phyloP scores from a whole-genome alignment of 2,329 filamentous ascomycete species.

The Cordyceps militaris region DNA sequence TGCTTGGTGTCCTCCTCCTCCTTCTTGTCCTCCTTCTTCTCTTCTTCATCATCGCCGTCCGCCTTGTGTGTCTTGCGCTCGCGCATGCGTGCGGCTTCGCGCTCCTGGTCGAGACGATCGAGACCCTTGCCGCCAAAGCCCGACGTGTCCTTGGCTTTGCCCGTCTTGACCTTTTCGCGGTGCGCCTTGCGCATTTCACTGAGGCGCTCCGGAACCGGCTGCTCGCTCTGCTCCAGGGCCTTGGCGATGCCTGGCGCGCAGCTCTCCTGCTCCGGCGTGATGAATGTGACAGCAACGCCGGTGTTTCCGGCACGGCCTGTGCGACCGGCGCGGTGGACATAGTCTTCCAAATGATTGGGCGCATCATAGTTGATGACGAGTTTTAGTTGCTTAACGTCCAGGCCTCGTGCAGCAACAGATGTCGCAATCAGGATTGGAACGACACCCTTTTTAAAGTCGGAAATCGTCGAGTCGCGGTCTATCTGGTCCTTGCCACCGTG shows the following conservation, averaged over 20 bases:
- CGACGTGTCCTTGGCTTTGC: constrained; percentile 80
- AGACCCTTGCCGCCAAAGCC: constrained; percentile 95
- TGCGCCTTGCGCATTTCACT: constrained; percentile 64
- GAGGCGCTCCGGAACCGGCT: constrained; percentile 66
- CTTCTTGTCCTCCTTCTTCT: constrained; percentile 67
- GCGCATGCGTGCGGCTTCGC: constrained; percentile 76
- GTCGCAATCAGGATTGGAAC: constrained; percentile 89
- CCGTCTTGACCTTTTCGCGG: constrained; percentile 83
- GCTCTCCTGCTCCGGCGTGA: constrained; percentile 86
- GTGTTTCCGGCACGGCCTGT: constrained; percentile 92
- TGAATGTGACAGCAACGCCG: constrained; percentile 88
- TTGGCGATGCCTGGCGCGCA: constrained; percentile 84
- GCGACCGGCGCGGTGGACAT: constrained; percentile 88
- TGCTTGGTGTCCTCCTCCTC: constrained; percentile 62
- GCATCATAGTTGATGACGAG: constrained; percentile 94
- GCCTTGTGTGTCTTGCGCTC: constrained; percentile 87
- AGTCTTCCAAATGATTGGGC: constrained; percentile 92
- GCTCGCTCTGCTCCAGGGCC: constrained; percentile 85
- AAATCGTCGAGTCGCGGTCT: constrained; percentile 85
- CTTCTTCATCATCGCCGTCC: constrained; percentile 76
- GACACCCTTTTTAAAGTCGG: constrained; percentile 87
- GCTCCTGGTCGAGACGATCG: constrained; percentile 83
- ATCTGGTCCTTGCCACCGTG: constrained; percentile 92
- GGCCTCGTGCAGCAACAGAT: constrained; percentile 85
- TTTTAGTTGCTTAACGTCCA: constrained; percentile 94